Percentiles rank a stretch among this genome's conserved stretches.
phyloP scores from a whole-genome alignment of 2,329 filamentous ascomycete genomes.

The Penicillium sp. region DNA sequence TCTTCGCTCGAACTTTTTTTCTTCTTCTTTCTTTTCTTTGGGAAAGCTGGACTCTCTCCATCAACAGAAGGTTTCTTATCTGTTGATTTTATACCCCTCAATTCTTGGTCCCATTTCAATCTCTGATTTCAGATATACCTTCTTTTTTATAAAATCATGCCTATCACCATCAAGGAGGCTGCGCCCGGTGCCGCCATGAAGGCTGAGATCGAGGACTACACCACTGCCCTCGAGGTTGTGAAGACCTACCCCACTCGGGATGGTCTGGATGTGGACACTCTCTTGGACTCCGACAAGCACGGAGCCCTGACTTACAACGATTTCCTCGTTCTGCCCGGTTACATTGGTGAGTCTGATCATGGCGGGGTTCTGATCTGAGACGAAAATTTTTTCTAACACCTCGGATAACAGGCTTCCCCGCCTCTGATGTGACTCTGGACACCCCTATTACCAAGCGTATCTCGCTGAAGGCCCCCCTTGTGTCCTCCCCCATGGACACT shows the following conservation, averaged over 20 bases:
- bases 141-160: conserved; percentile 58
- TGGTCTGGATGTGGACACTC: conserved; percentile 80
- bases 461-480: conserved; percentile 90
- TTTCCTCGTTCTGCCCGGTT: conserved; percentile 93
- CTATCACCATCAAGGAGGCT: conserved; percentile 65
- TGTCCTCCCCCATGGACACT: conserved; percentile 99
- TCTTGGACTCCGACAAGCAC: conserved; percentile 87
- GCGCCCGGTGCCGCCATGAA: conserved; percentile 49
- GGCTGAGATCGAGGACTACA: conserved; percentile 67
- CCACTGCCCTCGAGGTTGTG: conserved; percentile 75
- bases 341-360: conserved; percentile 66
- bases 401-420: conserved; percentile 69
- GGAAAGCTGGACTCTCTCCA: conserved; percentile 62
- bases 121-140: conserved; percentile 30
- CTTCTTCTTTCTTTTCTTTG: conserved; percentile 53
- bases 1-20: conserved; percentile 36
- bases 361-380: background rate
- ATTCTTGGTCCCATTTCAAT: conserved; percentile 20
- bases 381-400: conserved; percentile 19
- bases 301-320: conserved; percentile 98
- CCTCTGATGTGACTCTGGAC: conserved; percentile 83
- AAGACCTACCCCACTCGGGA: conserved; percentile 76
- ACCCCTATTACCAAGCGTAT: conserved; percentile 94
- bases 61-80: conserved; percentile 52
- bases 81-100: conserved; percentile 42